These are phyloP conservation scores for Fusarium verrucosum DNA, from an alignment of 2,329 filamentous ascomycete species.

Conservation along the genomic window DNA sequence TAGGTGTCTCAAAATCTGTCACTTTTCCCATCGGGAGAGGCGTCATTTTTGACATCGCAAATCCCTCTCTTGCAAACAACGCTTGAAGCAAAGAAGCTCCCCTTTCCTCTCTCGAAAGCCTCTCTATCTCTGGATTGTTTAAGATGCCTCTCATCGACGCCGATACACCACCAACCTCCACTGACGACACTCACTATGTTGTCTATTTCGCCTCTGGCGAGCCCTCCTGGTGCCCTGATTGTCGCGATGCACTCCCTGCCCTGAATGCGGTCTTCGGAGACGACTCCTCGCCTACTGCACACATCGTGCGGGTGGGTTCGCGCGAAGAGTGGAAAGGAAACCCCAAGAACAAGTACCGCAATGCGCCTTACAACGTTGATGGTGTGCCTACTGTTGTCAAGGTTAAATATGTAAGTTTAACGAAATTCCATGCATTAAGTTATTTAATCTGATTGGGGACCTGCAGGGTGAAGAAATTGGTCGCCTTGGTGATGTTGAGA, in stretches of 20 bases:
- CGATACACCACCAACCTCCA: slow-evolving; percentile 38
- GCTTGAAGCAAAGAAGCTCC: background rate
- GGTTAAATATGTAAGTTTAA: slow-evolving; percentile 36
- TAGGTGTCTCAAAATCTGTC: background rate
- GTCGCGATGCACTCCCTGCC: slow-evolving; percentile 40
- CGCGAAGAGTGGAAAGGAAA: slow-evolving; percentile 40
- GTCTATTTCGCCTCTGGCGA: slow-evolving; percentile 47
- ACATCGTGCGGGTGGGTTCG: slow-evolving; percentile 42
- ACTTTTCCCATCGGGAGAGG: background rate
- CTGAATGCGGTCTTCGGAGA: slow-evolving; percentile 39
- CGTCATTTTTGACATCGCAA: background rate
- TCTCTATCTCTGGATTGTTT: no score
- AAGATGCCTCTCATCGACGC: slow-evolving; percentile 36
- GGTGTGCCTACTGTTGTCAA: slow-evolving; percentile 44
- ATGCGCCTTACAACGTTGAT: slow-evolving; percentile 41
- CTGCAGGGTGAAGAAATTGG: slow-evolving; percentile 41
- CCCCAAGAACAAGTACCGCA: slow-evolving; percentile 42
- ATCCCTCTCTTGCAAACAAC: background rate
- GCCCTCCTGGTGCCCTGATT: slow-evolving; percentile 46
- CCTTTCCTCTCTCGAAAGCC: no score
- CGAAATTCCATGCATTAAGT: background rate
- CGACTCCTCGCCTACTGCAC: slow-evolving; percentile 38
- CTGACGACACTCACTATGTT: slow-evolving; percentile 43
- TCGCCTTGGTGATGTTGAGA: slow-evolving; percentile 42
- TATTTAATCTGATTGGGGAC: rapidly evolving